These are phyloP conservation scores for Phytophthora sp. DNA, from an alignment of 352 stramenopile species.

Conservation along the genomic window DNA sequence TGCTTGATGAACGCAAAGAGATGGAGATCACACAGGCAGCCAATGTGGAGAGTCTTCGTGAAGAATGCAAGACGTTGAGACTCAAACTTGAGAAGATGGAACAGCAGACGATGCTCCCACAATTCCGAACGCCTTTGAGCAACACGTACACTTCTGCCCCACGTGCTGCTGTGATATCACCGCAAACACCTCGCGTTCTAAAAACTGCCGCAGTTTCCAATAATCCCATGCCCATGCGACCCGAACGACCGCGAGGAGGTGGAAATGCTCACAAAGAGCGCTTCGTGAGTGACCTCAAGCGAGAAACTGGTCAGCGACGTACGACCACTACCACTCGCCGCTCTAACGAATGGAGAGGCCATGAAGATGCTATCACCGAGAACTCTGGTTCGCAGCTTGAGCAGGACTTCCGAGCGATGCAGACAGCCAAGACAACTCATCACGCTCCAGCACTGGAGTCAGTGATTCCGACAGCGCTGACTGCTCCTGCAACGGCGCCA, in stretches of 20 bases:
- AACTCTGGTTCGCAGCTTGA: constrained; percentile 51
- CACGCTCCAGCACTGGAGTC: constrained; percentile 14
- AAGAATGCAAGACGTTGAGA: constrained; percentile 45
- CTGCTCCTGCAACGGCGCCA: constrained; percentile 19
- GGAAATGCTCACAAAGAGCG: constrained; percentile 71
- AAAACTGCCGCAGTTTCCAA: constrained; percentile 30
- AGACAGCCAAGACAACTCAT: constrained; percentile 21
- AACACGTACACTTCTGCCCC: constrained; percentile 12
- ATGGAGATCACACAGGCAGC: constrained; percentile 52
- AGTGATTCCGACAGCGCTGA: constrained; percentile 8
- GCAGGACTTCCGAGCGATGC: constrained; percentile 51
- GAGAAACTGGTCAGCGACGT: constrained; percentile 69
- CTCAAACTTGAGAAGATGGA: constrained; percentile 49
- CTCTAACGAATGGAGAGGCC: constrained; percentile 43
- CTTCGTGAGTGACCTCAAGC: constrained; percentile 76
- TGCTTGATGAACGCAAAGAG: constrained; percentile 63
- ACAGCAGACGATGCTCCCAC: constrained; percentile 12
- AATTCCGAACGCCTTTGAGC: constrained; percentile 23
- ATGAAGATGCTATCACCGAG: constrained; percentile 34
- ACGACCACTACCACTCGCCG: constrained; percentile 34
- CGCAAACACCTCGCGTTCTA: constrained; percentile 20
- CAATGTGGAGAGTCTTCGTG: constrained; percentile 41
- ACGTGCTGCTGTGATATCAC: constrained; percentile 10
- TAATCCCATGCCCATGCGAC: constrained; percentile 56
- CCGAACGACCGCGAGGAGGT: constrained; percentile 53